Base-by-base conservation (phyloP, 2,329 filamentous ascomycete species). In the Fusarium ramigenum region DNA sequence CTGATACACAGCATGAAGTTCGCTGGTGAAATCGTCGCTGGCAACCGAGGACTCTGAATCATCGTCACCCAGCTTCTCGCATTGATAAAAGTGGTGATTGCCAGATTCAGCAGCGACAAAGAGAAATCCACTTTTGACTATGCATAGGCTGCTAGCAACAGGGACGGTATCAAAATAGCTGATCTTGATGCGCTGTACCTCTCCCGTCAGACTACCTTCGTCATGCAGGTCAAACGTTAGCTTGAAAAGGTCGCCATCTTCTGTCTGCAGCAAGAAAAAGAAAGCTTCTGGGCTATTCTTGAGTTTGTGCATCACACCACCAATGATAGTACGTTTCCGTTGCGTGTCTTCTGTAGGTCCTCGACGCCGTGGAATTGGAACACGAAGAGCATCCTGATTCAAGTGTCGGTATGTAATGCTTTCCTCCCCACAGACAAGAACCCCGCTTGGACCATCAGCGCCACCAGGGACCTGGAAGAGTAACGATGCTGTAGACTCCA, bases 161-260 rank as follows among this genome's bases (percentile, higher is more conserved):
- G 96, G 96, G 6, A 98, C 92, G 0, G 96, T 99, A 78, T 99
- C 97, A 77, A 98, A 99, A 82, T 98, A 99, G 81, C 98, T 98
- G 83, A 99, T 93, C 81, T 94, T 96, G 64, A 99, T 85, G 63
- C 91, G 88, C 77, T 89, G 89, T 3, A 98, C 95, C 78, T 96
- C 93, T 36, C 93, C 93, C 1, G 93, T 96, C 1, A 92, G 86
- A 66, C 93, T 91, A 16, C 93, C 93, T 44, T 93, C 89, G 2
- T 92, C 89, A 75, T 95, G 88, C 90, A 98, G 95, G 73, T 98
- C 95, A 66, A 99, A 91, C 1, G 93, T 97, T 46, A 98, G 89
- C 81, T 98, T 98, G 87, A 99, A 98, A 9, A 99, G 86, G 81
- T 99, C 97, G 19, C 97, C 97, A 80, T 99, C 96, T 65, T 99